Evolutionary conservation across 129 eudicot species (phyloP), one percentile per base, ranked within the genome.

Genomic region (Flaveria robusta): DNA sequence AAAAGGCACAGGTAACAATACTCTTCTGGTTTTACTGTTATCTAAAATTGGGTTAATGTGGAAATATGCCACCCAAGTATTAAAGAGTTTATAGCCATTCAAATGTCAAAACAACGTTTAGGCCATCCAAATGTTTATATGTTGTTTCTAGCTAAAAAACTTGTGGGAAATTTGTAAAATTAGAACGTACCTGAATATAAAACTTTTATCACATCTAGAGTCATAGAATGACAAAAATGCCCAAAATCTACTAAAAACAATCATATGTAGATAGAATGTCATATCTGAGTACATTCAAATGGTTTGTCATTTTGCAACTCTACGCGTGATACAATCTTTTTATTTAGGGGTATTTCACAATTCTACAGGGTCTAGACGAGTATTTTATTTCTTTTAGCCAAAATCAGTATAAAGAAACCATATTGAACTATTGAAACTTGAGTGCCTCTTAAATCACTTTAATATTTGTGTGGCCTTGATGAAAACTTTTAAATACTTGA

Each of bases 1-100:
- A 93, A 73, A 93, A 93, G 71, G 98, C 98, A 55, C 98, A 90
- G 88, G 98, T 92, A 65, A 68, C 77, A 41, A 26, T 22, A 76
- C 4, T 49, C 11, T 42, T 22, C 18, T 43, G 27, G 49, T 45
- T 68, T 43, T 19, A 68, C 13, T 13, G 8, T 63, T 14, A 62
- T 29, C 14, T 5, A 27, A 60, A 27, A 26, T 24, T 4, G 19
- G 19, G 27, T 59, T 26, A 59, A 24, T 24, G 66, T 14, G 26
- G 22, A 23, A 8, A 60, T 26, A 60, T 60, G 8, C 66, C 9
- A 26, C 66, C 66, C 66, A 60, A 60, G 37, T 60, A 8, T 24
- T 60, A 16, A 5, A 60, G 26, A 60, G 66, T 26, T 60, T 54
- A 20, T 18, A 24, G 12, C 58, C 58, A 16, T n/a, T 9, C 22